phyloP scores from a whole-genome alignment of 345 rosid species.

The Acer yangbiense region DNA sequence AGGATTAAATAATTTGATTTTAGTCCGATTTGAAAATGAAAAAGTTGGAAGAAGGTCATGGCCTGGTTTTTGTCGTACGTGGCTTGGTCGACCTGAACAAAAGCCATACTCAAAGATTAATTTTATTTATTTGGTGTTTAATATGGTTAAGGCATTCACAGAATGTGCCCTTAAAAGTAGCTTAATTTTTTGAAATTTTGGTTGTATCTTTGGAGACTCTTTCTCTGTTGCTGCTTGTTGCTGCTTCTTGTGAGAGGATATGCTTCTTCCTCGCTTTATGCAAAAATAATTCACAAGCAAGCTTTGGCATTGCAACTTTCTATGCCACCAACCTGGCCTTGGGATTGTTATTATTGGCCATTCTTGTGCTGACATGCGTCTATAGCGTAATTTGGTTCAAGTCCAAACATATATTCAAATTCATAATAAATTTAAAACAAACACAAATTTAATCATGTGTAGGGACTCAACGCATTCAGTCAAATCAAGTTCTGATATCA shows the following conservation, averaged over 20 bases:
- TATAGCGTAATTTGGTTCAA: too few relatives aligned
- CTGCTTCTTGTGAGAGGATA: slow-evolving; percentile 37
- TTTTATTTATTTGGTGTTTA: slow-evolving; percentile 31
- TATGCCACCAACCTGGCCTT: background rate
- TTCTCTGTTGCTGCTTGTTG: slow-evolving; percentile 36
- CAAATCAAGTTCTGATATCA: too few relatives aligned
- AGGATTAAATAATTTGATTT: slow-evolving; percentile 18
- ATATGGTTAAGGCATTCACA: slow-evolving; percentile 38
- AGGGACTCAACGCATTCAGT: too few relatives aligned
- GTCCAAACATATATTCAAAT: too few relatives aligned
- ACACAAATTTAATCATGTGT: too few relatives aligned
- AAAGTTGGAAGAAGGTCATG: slow-evolving; percentile 38
- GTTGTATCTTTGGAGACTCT: slow-evolving; percentile 30
- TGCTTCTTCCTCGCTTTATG: slow-evolving; percentile 29
- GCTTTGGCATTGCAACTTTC: background rate
- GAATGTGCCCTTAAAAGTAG: slow-evolving; percentile 31
- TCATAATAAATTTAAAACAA: too few relatives aligned
- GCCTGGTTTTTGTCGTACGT: slow-evolving; percentile 51
- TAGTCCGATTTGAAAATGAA: slow-evolving; percentile 13
- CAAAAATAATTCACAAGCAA: background rate
- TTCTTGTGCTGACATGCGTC: background rate
- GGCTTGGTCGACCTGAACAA: slow-evolving; percentile 24
- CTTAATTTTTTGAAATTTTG: slow-evolving; percentile 20
- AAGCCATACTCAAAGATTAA: slow-evolving; percentile 43
- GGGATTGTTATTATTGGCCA: slow-evolving; percentile 1